These are phyloP conservation scores for Cruciata laevipes DNA, from an alignment of 257 asterid genomes.

Conservation along the genomic window DNA sequence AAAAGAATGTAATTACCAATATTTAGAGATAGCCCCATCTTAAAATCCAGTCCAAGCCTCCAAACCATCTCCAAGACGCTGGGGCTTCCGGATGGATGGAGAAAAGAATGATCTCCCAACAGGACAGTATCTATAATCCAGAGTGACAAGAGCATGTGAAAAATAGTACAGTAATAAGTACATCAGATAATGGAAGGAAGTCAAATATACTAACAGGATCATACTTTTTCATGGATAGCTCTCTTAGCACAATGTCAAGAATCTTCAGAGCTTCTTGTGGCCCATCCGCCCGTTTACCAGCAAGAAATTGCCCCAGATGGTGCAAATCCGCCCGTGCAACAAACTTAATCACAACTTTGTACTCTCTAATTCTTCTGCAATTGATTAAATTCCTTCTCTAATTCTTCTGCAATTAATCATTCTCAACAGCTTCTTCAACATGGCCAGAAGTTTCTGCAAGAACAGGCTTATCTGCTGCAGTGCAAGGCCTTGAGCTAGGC, in stretches of 20 bases:
- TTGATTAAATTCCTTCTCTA: neutral
- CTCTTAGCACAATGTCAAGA: slow-evolving; percentile 89
- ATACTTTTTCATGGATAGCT: slow-evolving; percentile 77
- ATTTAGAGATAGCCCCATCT: slow-evolving; percentile 96
- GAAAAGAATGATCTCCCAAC: slow-evolving; percentile 95
- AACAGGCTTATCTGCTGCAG: slow-evolving; percentile 46
- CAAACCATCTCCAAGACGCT: slow-evolving; percentile 86
- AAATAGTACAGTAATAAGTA: neutral
- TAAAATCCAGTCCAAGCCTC: slow-evolving; percentile 99
- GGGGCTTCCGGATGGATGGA: slow-evolving; percentile 79
- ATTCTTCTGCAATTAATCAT: slow-evolving; percentile 14
- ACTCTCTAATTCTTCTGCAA: slow-evolving; percentile 77
- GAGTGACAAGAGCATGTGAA: neutral
- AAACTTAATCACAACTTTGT: slow-evolving; percentile 75
- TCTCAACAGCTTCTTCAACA: slow-evolving; percentile 15
- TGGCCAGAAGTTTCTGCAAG: slow-evolving; percentile 22
- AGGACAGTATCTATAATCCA: slow-evolving; percentile 62
- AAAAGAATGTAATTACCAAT: slow-evolving; percentile 44
- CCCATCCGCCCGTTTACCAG: slow-evolving; percentile 91
- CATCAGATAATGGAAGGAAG: neutral
- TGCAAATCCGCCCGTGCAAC: slow-evolving; percentile 83
- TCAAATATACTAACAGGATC: neutral
- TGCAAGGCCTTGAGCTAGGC: slow-evolving; percentile 89
- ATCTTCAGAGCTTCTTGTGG: slow-evolving; percentile 94
- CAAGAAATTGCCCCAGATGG: slow-evolving; percentile 86